phyloP scores from a whole-genome alignment of 1,284 basidiomycete species.

The Peniophora sp. region DNA sequence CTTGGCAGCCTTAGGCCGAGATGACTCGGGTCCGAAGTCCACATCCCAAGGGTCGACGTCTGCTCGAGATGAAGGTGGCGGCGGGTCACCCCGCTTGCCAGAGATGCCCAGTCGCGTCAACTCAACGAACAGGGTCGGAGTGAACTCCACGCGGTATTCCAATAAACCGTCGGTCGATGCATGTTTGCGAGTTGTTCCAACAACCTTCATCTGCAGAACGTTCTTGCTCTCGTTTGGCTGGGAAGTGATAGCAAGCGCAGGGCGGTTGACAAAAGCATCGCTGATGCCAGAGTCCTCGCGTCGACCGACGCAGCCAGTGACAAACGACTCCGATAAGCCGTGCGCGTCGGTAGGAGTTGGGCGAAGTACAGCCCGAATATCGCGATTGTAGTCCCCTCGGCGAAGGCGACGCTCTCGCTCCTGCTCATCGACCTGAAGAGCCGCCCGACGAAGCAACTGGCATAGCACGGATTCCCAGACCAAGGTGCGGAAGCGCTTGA shows the following conservation, averaged over 20 bases:
- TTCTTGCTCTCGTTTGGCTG: slow-evolving; percentile 14
- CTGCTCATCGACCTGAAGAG: background rate
- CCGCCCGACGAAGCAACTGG: slow-evolving; percentile 43
- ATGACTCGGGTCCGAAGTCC: slow-evolving; percentile 4
- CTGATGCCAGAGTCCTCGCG: slow-evolving; percentile 10
- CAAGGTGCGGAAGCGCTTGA: slow-evolving; percentile 71
- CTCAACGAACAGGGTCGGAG: slow-evolving; percentile 54
- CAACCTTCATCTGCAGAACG: slow-evolving; percentile 25
- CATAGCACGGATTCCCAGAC: slow-evolving; percentile 66
- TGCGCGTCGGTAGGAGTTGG: slow-evolving; percentile 18
- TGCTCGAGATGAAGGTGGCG: slow-evolving; percentile 7
- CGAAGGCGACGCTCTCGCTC: slow-evolving; percentile 17
- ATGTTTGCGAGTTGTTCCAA: slow-evolving; percentile 40
- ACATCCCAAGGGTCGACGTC: slow-evolving; percentile 11
- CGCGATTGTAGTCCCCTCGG: slow-evolving; percentile 12
- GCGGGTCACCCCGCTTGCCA: slow-evolving; percentile 25
- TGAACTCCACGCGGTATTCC: slow-evolving; percentile 70
- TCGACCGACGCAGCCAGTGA: slow-evolving; percentile 23
- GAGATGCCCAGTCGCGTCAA: slow-evolving; percentile 56
- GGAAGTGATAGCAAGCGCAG: too few species aligned
- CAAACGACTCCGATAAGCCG: slow-evolving; percentile 26
- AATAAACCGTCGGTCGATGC: slow-evolving; percentile 58
- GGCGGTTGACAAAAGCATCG: slow-evolving; percentile 27
- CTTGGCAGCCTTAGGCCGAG: slow-evolving; percentile 2
- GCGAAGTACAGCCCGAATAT: slow-evolving; percentile 14